Percentiles rank a stretch among this genome's conserved stretches.
Conservation (phyloP, 1,139 yeast species). For the Yamadazyma trypodendri region DNA sequence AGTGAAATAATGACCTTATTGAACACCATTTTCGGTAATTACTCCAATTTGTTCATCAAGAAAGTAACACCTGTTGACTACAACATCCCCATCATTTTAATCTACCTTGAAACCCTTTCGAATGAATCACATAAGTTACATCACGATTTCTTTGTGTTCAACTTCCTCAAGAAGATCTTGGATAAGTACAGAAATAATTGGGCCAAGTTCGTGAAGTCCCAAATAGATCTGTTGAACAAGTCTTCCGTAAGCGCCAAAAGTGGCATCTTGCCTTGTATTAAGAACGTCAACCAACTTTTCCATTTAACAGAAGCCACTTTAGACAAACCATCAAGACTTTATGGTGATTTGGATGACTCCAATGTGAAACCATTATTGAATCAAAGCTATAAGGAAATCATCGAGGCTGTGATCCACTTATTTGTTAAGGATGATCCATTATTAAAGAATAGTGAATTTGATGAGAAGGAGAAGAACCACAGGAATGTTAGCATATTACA, state of each 20-base stretch:
- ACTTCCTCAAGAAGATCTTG: constrained; percentile 49
- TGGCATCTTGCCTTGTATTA: constrained; percentile 36
- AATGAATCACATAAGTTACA: constrained; percentile 48
- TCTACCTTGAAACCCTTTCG: constrained; percentile 41
- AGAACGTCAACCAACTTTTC: constrained; percentile 34
- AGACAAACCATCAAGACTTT: constrained; percentile 19
- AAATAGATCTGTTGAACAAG: constrained; percentile 53
- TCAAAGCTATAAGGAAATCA: constrained; percentile 38
- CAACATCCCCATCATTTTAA: constrained; percentile 35
- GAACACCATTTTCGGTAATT: constrained; percentile 53
- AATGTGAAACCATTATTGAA: constrained; percentile 37
- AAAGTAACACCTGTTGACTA: constrained; percentile 38
- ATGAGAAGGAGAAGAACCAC: constrained; percentile 58
- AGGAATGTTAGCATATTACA: constrained; percentile 62
- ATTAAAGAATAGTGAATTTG: constrained; percentile 45
- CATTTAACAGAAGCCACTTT: constrained; percentile 35
- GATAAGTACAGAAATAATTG: constrained; percentile 57
- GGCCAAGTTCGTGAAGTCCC: constrained; percentile 57
- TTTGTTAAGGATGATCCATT: constrained; percentile 45
- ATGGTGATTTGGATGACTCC: constrained; percentile 21
- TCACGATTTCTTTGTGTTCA: constrained; percentile 63
- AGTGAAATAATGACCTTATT: constrained; percentile 53
- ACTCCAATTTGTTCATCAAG: constrained; percentile 35
- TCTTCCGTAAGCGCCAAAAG: constrained; percentile 45
- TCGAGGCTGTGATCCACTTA: constrained; percentile 35